Percentiles rank a stretch among this genome's conserved stretches.
Conservation (phyloP, 2,329 filamentous ascomycete genomes). For the Hymenoscyphus scutula region DNA sequence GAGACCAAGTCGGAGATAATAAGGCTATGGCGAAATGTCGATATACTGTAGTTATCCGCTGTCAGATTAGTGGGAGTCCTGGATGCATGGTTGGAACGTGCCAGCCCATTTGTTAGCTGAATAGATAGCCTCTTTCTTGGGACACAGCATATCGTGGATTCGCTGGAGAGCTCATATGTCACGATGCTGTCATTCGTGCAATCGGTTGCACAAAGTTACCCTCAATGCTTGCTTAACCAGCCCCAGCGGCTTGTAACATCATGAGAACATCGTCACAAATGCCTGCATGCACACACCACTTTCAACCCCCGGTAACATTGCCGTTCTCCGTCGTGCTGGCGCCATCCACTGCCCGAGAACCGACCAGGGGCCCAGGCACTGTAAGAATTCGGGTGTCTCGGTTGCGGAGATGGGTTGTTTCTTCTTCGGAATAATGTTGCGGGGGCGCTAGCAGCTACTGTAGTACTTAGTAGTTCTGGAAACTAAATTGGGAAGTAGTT, state of each 20-base stretch:
- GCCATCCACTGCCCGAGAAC: constrained; percentile 3
- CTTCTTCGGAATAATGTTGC: background rate
- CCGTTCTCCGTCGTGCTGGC: constrained; percentile 2
- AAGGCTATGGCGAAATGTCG: background rate
- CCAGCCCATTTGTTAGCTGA: background rate
- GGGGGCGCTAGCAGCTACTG: background rate
- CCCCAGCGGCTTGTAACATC: background rate
- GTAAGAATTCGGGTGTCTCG: constrained; percentile 10
- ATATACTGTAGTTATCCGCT: background rate
- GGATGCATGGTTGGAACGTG: background rate
- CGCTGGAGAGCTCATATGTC: background rate
- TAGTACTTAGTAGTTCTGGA: no score
- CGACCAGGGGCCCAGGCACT: background rate
- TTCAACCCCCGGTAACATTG: background rate
- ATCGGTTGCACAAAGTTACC: background rate
- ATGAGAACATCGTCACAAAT: background rate
- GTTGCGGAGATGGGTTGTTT: constrained; percentile 5
- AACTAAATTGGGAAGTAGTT: background rate
- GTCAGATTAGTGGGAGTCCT: background rate
- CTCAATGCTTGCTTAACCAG: background rate
- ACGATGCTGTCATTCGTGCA: background rate
- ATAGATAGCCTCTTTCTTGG: background rate
- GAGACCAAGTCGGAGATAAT: background rate
- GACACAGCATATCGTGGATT: background rate
- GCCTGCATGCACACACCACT: background rate